Evolutionary conservation across 2,329 filamentous ascomycete species (phyloP), one percentile per base, ranked within the genome.

Genomic region (Fusarium kyushuense): DNA sequence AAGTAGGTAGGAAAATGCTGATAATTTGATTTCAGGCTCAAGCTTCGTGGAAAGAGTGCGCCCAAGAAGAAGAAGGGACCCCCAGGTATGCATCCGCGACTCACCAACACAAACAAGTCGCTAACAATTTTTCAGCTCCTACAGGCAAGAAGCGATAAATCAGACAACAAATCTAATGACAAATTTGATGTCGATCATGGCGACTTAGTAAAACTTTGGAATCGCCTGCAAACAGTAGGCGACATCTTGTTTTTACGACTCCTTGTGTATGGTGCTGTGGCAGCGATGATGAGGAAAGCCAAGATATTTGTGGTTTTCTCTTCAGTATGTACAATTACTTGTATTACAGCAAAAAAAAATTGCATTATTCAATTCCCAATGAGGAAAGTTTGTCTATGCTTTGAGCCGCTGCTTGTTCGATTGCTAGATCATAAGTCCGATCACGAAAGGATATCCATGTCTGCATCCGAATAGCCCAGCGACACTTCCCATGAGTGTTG

Each of bases 41-140:
- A 93, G 79, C 80, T 86, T 30, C 90, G 94, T 83, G 94, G 94
- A 71, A 97, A 98, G 84, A 90, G 90, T 56, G 88, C 91, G 43
- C 94, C 95, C 10, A 88, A 96, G 87, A 97, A 97, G 88, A 96
- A 96, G 86, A 90, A 84, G 76, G 89, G 78, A 6, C 75, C 79
- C 40, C 76, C 79, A 58, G 75, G 79, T 82, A 78, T 52, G 77
- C 67, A 10, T 16, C 30, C 27, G 17, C 19, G 9, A 23, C 13
- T 14, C 12, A 11, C 17, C 29, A 16, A 9, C 14, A n/a, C 17
- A 29, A 32, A 23, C 29, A 45, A 54, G 53, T 41, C 38, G 32
- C 59, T 73, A 56, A 75, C 60, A 23, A 30, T 11, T 47, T 14
- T 46, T 17, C 48, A 78, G 78, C 70, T 60, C 68, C 74, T 25